A percentile compares a stretch with the other conserved stretches of the same genome.
Conservation (phyloP, 352 stramenopile genomes). For the Phytophthora nicotianae region DNA sequence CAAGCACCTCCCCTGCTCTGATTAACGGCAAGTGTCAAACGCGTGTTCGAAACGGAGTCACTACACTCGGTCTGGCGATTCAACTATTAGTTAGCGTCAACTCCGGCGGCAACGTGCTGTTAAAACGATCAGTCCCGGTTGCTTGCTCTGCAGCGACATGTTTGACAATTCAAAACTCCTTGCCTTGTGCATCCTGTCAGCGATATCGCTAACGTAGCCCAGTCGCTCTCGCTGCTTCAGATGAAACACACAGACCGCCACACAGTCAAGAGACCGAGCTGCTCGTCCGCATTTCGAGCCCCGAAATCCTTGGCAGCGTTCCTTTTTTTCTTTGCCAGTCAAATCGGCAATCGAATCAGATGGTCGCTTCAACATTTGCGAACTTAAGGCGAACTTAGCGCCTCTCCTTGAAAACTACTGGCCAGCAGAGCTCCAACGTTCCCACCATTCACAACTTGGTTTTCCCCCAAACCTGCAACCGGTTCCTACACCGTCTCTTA, state of each 20-base stretch:
- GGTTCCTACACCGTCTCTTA: not conserved
- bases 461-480: constrained; percentile 22
- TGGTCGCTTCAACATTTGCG: constrained; percentile 6
- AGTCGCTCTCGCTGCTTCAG: constrained; percentile 3
- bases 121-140: too few relatives aligned
- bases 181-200: not conserved
- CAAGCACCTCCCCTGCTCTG: constrained; percentile 12
- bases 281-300: not conserved
- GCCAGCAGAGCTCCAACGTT: constrained; percentile 31
- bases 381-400: constrained; percentile 1
- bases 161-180: not conserved
- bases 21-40: not conserved
- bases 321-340: not conserved
- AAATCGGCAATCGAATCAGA: constrained; percentile 11
- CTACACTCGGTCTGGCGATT: not conserved
- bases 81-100: too few relatives aligned
- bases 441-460: not conserved
- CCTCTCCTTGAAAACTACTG: constrained; percentile 33
- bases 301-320: not conserved
- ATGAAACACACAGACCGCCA: not conserved
- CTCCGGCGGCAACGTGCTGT: too few relatives aligned
- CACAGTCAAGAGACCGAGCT: not conserved
- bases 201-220: not conserved
- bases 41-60: not conserved
- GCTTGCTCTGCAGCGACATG: not conserved